phyloP scores from a whole-genome alignment of 2,329 filamentous ascomycete species.

The Paracamarosporium sp. region DNA sequence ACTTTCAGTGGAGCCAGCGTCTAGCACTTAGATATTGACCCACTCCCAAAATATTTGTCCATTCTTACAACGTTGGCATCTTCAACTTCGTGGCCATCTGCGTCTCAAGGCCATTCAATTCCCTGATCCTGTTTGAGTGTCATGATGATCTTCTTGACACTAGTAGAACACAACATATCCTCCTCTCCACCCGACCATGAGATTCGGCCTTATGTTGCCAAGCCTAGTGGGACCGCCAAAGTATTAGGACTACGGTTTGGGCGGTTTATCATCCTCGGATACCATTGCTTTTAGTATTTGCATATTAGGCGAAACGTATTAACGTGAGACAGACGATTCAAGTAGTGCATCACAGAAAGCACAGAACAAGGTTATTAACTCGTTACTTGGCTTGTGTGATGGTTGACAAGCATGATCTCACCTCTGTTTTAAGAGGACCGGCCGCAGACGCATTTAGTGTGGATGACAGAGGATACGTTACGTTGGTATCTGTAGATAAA shows the following conservation, averaged over 20 bases:
- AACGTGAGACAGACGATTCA: conserved; percentile 2
- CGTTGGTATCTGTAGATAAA: conserved; percentile 12
- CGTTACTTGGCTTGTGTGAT: conserved; percentile 14
- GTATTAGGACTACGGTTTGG: too few species aligned
- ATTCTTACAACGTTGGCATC: not conserved
- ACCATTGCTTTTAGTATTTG: too few species aligned
- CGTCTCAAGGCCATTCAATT: not conserved
- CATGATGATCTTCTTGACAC: not conserved
- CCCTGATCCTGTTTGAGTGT: not conserved
- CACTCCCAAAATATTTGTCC: not conserved
- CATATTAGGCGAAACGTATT: not conserved
- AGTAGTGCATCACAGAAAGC: conserved; percentile 7
- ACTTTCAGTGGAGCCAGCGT: too few species aligned
- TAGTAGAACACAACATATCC: not conserved
- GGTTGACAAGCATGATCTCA: not conserved
- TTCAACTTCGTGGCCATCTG: not conserved
- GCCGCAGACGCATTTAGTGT: conserved; percentile 11
- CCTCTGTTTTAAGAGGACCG: conserved; percentile 8
- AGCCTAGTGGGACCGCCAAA: too few species aligned
- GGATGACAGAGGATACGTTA: conserved; percentile 3
- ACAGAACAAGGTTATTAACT: conserved; percentile 9
- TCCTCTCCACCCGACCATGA: not conserved
- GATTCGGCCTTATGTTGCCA: not conserved
- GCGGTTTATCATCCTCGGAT: too few species aligned
- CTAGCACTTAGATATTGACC: too few species aligned